These are phyloP conservation scores for Puccinia brachypodii DNA, from an alignment of 1,284 basidiomycete genomes.

Conservation along the genomic window DNA sequence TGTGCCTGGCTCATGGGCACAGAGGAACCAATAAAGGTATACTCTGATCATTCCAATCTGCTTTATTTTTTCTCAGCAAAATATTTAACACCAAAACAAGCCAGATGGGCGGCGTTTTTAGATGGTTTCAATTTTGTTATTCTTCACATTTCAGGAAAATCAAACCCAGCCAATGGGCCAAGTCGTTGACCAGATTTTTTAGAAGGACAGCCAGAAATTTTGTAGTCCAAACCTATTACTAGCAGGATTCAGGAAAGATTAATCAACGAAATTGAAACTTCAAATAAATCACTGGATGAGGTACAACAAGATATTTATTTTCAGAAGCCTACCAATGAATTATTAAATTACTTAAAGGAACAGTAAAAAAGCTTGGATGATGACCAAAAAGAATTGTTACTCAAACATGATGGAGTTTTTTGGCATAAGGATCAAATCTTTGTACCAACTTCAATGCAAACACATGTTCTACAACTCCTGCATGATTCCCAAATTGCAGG, in stretches of 20 bases:
- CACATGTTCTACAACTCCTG: neutral
- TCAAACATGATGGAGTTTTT: too few species aligned
- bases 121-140: slow-evolving; percentile 8
- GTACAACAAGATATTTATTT: too few species aligned
- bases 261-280: too few species aligned
- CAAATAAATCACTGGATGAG: too few species aligned
- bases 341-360: too few species aligned
- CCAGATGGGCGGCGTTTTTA: slow-evolving; percentile 7
- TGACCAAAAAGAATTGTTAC: too few species aligned
- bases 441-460: neutral
- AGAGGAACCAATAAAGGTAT: neutral
- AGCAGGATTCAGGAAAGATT: neutral
- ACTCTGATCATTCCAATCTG: slow-evolving; percentile 29
- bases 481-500: neutral
- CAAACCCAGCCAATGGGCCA: slow-evolving; percentile 21
- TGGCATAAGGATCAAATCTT: neutral
- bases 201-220: neutral
- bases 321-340: too few species aligned
- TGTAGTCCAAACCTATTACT: neutral
- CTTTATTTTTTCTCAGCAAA: neutral
- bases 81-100: slow-evolving; percentile 8
- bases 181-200: slow-evolving; percentile 1
- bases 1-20: slow-evolving; percentile 1
- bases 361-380: too few species aligned
- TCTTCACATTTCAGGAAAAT: neutral